These are phyloP conservation scores for Nakazawaea siamensis DNA, from an alignment of 805 yeast species.

Conservation along the genomic window DNA sequence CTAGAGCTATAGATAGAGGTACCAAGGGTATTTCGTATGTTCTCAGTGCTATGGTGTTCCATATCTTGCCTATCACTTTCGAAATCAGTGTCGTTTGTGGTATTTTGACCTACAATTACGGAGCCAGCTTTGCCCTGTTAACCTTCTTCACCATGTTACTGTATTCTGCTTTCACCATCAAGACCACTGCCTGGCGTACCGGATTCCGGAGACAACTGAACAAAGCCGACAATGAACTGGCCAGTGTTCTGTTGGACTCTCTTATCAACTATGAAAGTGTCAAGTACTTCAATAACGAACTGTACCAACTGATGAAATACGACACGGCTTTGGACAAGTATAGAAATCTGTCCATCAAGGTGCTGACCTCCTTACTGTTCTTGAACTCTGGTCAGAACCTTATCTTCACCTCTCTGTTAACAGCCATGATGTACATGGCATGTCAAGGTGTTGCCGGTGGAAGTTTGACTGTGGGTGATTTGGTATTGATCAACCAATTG, in stretches of 20 bases:
- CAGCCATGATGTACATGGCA: slow-evolving; percentile 98
- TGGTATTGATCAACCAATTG: slow-evolving; percentile 88
- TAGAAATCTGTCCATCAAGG: slow-evolving; percentile 67
- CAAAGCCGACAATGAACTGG: slow-evolving; percentile 92
- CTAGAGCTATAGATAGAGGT: slow-evolving; percentile 95
- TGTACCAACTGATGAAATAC: slow-evolving; percentile 70
- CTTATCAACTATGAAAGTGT: slow-evolving; percentile 92
- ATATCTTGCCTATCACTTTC: slow-evolving; percentile 84
- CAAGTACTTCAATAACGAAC: slow-evolving; percentile 88
- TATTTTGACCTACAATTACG: slow-evolving; percentile 87
- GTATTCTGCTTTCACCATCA: slow-evolving; percentile 79
- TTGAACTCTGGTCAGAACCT: slow-evolving; percentile 74
- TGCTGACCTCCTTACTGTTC: slow-evolving; percentile 77
- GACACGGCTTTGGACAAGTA: slow-evolving; percentile 66
- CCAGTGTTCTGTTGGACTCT: slow-evolving; percentile 89
- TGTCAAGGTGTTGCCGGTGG: slow-evolving; percentile 88
- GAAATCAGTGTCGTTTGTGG: slow-evolving; percentile 94
- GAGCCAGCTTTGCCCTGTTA: slow-evolving; percentile 80
- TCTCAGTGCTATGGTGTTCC: slow-evolving; percentile 94
- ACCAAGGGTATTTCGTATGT: slow-evolving; percentile 95
- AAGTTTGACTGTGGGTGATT: slow-evolving; percentile 82
- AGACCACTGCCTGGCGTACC: slow-evolving; percentile 95
- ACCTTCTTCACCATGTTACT: slow-evolving; percentile 85
- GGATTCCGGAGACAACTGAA: slow-evolving; percentile 84
- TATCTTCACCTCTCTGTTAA: slow-evolving; percentile 80